Evolutionary conservation across 1,139 yeast genomes (phyloP), one percentile per base, ranked within the genome.

Genomic region (Ashbya aceris): DNA sequence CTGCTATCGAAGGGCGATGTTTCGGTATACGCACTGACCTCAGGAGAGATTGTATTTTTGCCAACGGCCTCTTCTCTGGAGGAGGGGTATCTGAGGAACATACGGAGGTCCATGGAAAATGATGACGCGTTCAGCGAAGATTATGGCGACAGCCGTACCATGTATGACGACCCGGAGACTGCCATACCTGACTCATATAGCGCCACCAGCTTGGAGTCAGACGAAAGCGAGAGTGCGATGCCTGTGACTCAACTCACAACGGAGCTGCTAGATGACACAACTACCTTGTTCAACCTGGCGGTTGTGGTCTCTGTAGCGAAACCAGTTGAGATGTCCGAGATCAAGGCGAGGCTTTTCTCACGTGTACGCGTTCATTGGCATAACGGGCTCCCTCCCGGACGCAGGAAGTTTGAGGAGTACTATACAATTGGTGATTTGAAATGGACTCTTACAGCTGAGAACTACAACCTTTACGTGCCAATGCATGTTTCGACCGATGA

Each of bases 291-390:
- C 38, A 58, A 53, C 23, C 40, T 57, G 2, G 62, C 61, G 6
- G 48, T 58, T 6, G 50, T 63, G 8, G 29, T 65, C 4, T 51
- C 64, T 4, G 31, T 63, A 0, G 47, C 51, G 23, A 55, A 52
- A 32, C 54, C 58, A 13, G 52, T 55, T 4, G 42, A 50, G 7
- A 44, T 62, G 4, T 46, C 63, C 2, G 49, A 49, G 8, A 44
- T 66, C 13, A 49, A 54, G 29, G 42, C 63, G 0, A 61, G 61
- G 40, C 45, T 66, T 17, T 59, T 57, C 33, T 53, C 67, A 2
- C 50, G 54, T 11, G 56, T 59, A 3, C 55, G 61, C 27, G 65
- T 75, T 2, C 59, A 70, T 45, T 77, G 83, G 83, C 77, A 78
- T 6, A 64, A 68, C 30, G 76, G 77, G 8, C 76, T 76, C 27